Percentiles rank a stretch among this genome's conserved stretches.
Conservation (phyloP, 495 filamentous ascomycete genomes). For the Penicillium argentinense region DNA sequence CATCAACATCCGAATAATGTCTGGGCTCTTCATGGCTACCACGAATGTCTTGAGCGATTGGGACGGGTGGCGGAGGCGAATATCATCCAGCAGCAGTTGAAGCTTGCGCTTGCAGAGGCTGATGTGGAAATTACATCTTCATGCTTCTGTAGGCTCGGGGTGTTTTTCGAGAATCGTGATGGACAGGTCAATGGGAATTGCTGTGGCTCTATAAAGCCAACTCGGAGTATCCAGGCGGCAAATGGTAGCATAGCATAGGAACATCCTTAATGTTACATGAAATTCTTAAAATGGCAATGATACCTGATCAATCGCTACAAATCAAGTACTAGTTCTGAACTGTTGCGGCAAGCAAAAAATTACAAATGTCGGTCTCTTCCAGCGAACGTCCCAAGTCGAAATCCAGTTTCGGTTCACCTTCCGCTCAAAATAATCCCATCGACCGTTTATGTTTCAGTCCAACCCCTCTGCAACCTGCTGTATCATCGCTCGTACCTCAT, state of each 20-base stretch:
- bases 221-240: too few species aligned
- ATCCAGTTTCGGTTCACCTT: background rate
- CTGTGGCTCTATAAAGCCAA: too few species aligned
- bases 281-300: too few species aligned
- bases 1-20: constrained; percentile 64
- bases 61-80: constrained; percentile 47
- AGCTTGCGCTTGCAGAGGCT: constrained; percentile 49
- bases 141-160: constrained; percentile 55
- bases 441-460: too few species aligned
- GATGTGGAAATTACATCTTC: constrained; percentile 58
- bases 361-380: too few species aligned
- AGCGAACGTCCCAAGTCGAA: background rate
- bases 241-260: too few species aligned
- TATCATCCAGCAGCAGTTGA: constrained; percentile 48
- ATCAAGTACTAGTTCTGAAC: too few species aligned
- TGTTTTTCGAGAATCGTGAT: background rate
- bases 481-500: constrained; percentile 28
- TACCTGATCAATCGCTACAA: too few species aligned
- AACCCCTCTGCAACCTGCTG: constrained; percentile 18
- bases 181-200: background rate
- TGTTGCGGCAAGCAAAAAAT: too few species aligned
- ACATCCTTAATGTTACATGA: too few species aligned
- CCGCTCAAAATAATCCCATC: too few species aligned
- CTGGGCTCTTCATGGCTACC: constrained; percentile 62
- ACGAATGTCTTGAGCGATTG: constrained; percentile 57